phyloP scores from a whole-genome alignment of 805 yeast species.

The Lipomyces spencermartinsiae region DNA sequence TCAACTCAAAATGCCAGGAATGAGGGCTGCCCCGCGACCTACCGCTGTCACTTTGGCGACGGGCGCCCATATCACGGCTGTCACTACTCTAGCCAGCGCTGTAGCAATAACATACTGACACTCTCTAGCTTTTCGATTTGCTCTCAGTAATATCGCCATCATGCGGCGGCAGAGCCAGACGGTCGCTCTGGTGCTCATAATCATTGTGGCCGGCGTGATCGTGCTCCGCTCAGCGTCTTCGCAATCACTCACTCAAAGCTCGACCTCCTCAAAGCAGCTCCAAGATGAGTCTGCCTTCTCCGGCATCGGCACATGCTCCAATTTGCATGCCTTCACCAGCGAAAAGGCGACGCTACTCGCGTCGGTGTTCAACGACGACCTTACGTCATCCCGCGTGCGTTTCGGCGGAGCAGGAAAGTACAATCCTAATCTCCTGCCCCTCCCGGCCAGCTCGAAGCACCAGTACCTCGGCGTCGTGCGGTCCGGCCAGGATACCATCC shows the following conservation, averaged over 20 bases:
- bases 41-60: too few relatives aligned
- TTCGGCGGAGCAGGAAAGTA: constrained; percentile 8
- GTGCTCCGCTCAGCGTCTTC: neutral
- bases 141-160: neutral
- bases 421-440: constrained; percentile 20
- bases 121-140: neutral
- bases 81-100: neutral
- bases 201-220: neutral
- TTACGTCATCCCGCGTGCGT: constrained; percentile 13
- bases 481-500: constrained; percentile 11
- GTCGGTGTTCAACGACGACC: constrained; percentile 13
- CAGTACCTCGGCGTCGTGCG: constrained; percentile 16
- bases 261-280: neutral
- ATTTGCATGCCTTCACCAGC: neutral
- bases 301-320: constrained; percentile 10
- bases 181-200: neutral
- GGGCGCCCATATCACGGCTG: too few relatives aligned
- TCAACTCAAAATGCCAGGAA: too few relatives aligned
- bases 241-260: neutral
- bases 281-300: neutral
- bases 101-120: neutral
- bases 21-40: too few relatives aligned
- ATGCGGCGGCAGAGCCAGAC: neutral
- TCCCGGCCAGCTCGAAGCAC: constrained; percentile 9
- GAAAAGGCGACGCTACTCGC: constrained; percentile 9